A percentile compares a stretch with the other conserved stretches of the same genome.
Evolutionary conservation across 1,139 yeast genomes (phyloP).

Genomic region (Schizosaccharomyces versatilis): DNA sequence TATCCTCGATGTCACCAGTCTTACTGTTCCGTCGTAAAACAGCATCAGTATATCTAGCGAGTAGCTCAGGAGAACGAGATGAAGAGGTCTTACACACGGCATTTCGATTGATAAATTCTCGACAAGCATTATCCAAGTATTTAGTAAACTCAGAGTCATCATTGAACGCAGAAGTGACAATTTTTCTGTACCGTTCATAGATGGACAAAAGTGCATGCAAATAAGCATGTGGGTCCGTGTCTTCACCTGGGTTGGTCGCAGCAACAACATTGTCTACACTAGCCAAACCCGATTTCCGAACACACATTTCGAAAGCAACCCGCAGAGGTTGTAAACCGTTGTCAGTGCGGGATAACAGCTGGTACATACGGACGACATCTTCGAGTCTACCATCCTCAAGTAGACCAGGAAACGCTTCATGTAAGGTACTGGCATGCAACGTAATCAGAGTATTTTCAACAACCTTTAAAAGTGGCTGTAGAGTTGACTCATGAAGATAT

Average conservation of each 20-base stretch:
- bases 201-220: conserved; percentile 55
- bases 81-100: conserved; percentile 45
- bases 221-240: conserved; percentile 53
- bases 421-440: conserved; percentile 56
- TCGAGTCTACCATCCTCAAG: conserved; percentile 56
- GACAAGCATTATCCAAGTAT: conserved; percentile 69
- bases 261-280: conserved; percentile 45
- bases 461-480: conserved; percentile 49
- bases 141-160: conserved; percentile 62
- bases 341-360: conserved; percentile 41
- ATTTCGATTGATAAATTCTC: conserved; percentile 62
- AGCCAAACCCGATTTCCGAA: conserved; percentile 47
- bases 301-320: conserved; percentile 46
- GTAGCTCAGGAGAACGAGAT: conserved; percentile 65
- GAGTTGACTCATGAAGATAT: conserved; percentile 72
- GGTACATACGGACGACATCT: conserved; percentile 62
- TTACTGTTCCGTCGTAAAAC: conserved; percentile 55
- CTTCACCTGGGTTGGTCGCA: conserved; percentile 18
- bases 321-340: conserved; percentile 60
- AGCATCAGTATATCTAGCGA: conserved; percentile 69
- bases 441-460: conserved; percentile 58
- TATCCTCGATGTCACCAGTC: conserved; percentile 41
- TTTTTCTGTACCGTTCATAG: conserved; percentile 40
- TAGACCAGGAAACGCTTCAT: conserved; percentile 49
- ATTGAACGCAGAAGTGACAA: conserved; percentile 50